phyloP scores from a whole-genome alignment of 352 stramenopile species.

The Phytophthora capsici region DNA sequence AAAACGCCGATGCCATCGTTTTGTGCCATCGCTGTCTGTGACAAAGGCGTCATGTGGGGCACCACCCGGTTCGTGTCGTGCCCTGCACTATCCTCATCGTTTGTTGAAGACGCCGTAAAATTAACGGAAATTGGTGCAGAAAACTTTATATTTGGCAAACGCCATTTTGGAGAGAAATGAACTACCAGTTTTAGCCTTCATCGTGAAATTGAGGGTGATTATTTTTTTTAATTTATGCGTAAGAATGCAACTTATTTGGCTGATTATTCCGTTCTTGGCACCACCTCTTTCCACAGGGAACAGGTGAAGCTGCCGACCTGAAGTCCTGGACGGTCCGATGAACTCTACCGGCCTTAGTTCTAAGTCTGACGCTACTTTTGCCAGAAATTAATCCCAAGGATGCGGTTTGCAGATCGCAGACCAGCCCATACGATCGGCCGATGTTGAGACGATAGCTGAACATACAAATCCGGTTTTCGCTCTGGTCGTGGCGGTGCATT shows the following conservation, averaged over 20 bases:
- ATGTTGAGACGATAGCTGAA: too few relatives aligned
- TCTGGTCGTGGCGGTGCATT: neutral
- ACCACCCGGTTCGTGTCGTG: neutral
- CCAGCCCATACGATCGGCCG: neutral
- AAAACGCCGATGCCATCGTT: neutral
- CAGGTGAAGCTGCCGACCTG: too few relatives aligned
- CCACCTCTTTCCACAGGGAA: too few relatives aligned
- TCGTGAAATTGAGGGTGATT: neutral
- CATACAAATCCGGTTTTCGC: too few relatives aligned
- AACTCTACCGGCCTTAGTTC: too few relatives aligned
- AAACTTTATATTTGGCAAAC: neutral
- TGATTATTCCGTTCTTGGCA: too few relatives aligned
- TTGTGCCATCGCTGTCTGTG: neutral
- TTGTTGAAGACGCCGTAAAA: slow-evolving; percentile 2
- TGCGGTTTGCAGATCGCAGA: neutral
- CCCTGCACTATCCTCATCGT: slow-evolving; percentile 1
- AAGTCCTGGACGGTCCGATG: too few relatives aligned
- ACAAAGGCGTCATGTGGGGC: slow-evolving; percentile 3
- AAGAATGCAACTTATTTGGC: neutral
- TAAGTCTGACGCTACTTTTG: neutral
- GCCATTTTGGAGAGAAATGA: neutral
- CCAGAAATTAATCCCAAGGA: slow-evolving; percentile 1
- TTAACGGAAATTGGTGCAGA: neutral
- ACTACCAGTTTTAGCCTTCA: neutral
- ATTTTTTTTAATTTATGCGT: neutral